These are phyloP conservation scores for Amphibolis antarctica DNA, from an alignment of 106 monocot genomes.

Conservation along the genomic window DNA sequence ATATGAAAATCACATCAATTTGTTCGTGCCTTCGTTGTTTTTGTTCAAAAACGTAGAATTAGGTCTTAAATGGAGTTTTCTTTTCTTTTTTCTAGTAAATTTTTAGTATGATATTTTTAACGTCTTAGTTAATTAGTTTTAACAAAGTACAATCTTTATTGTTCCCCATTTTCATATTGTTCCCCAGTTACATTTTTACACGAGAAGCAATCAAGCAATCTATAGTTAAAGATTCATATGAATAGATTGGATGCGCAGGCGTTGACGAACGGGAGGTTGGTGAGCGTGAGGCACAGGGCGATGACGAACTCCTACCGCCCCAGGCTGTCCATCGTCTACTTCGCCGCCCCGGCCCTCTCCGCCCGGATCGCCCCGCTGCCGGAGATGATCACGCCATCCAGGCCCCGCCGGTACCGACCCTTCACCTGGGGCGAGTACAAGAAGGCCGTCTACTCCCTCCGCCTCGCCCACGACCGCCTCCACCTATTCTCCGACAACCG, in stretches of 20 bases:
- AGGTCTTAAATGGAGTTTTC: no score
- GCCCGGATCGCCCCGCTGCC: conserved; percentile 40
- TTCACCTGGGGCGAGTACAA: conserved; percentile 94
- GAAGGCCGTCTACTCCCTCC: conserved; percentile 69
- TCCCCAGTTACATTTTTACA: no score
- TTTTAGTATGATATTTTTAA: no score
- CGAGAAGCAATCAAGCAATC: no score
- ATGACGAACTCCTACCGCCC: conserved; percentile 37
- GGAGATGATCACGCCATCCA: conserved; percentile 33
- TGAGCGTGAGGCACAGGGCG: conserved; percentile 79
- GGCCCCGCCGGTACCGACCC: conserved; percentile 39
- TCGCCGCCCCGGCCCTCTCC: conserved; percentile 51
- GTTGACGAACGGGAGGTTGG: conserved; percentile 74
- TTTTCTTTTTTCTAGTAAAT: no score
- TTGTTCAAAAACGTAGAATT: no score
- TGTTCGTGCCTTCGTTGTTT: no score
- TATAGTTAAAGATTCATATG: neutral
- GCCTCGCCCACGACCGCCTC: conserved; percentile 59
- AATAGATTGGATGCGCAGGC: conserved; percentile 25
- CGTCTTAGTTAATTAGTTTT: no score
- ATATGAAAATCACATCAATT: no score
- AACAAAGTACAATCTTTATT: no score
- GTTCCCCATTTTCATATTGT: no score
- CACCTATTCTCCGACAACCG: no score
- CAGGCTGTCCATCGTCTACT: conserved; percentile 56